These are phyloP conservation scores for Globisporangium recalcitrans DNA, from an alignment of 352 stramenopile species.

Conservation along the genomic window DNA sequence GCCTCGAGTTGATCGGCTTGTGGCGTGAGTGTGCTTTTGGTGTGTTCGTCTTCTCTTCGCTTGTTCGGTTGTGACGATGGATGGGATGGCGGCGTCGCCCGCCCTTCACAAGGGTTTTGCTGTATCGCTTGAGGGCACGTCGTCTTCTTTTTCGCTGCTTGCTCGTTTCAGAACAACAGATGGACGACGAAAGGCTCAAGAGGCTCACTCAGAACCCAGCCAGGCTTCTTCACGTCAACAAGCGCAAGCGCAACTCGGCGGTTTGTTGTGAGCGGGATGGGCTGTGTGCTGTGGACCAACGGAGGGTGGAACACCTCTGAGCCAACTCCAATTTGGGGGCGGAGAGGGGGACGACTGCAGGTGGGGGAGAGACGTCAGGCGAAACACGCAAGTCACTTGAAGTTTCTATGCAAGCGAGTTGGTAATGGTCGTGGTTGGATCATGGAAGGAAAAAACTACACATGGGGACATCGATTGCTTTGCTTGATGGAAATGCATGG, in stretches of 20 bases:
- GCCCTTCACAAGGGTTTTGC: background rate
- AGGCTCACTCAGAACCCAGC: background rate
- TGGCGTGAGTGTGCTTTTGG: background rate
- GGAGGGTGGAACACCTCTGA: background rate
- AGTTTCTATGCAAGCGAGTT: background rate
- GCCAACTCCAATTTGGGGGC: background rate
- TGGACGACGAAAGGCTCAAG: background rate
- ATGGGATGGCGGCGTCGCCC: background rate
- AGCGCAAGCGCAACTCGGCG: background rate
- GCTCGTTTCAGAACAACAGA: conserved; percentile 1
- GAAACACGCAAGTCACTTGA: background rate
- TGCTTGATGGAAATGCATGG: too few species aligned
- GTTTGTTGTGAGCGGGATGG: background rate
- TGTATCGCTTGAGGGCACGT: background rate
- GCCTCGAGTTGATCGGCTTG: background rate
- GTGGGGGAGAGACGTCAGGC: conserved; percentile 2
- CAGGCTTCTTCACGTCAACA: conserved; percentile 1
- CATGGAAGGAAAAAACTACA: conserved; percentile 4
- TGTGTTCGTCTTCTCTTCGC: background rate
- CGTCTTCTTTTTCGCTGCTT: conserved; percentile 1
- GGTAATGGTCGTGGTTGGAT: background rate
- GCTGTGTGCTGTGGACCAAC: background rate
- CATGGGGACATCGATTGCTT: background rate
- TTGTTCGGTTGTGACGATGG: background rate
- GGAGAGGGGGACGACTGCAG: background rate